phyloP scores from a whole-genome alignment of 2,329 filamentous ascomycete species.

The Talaromyces funiculosus region DNA sequence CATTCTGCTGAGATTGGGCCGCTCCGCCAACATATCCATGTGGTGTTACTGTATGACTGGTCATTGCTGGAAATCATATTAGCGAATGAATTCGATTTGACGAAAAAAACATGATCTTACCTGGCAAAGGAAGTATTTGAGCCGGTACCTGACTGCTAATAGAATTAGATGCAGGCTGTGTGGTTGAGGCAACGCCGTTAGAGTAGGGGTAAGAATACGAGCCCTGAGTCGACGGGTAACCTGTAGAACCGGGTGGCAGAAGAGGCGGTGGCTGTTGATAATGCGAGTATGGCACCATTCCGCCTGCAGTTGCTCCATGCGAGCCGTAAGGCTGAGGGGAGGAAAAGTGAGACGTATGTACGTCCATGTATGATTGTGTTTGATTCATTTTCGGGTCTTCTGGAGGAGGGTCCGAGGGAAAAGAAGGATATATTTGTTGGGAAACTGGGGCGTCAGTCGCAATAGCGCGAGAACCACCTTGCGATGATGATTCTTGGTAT shows the following conservation, averaged over 20 bases:
- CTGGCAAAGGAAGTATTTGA: constrained; percentile 63
- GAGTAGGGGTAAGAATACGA: constrained; percentile 61
- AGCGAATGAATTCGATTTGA: not conserved
- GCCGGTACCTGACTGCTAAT: constrained; percentile 63
- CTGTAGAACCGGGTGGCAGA: constrained; percentile 64
- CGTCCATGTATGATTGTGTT: constrained; percentile 76
- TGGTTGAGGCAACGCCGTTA: constrained; percentile 70
- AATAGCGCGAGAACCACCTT: constrained; percentile 67
- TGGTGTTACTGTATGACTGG: constrained; percentile 28
- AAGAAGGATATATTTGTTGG: constrained; percentile 40
- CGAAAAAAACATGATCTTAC: constrained; percentile 23
- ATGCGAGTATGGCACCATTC: constrained; percentile 70
- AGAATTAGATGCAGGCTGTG: constrained; percentile 62
- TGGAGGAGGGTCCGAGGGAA: constrained; percentile 29
- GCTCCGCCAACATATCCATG: constrained; percentile 37
- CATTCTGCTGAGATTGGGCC: constrained; percentile 40
- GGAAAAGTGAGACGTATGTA: constrained; percentile 69
- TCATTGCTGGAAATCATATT: constrained; percentile 34
- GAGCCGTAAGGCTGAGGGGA: constrained; percentile 68
- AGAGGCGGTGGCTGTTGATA: constrained; percentile 66
- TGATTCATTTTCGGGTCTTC: constrained; percentile 65
- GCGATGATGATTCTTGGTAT: constrained; percentile 56
- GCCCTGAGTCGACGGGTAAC: constrained; percentile 56
- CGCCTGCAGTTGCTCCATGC: constrained; percentile 68
- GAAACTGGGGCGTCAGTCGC: constrained; percentile 33